A percentile compares a stretch with the other conserved stretches of the same genome.
Evolutionary conservation across 1,284 basidiomycete genomes (phyloP).

Genomic region (Ganoderma meredithae): DNA sequence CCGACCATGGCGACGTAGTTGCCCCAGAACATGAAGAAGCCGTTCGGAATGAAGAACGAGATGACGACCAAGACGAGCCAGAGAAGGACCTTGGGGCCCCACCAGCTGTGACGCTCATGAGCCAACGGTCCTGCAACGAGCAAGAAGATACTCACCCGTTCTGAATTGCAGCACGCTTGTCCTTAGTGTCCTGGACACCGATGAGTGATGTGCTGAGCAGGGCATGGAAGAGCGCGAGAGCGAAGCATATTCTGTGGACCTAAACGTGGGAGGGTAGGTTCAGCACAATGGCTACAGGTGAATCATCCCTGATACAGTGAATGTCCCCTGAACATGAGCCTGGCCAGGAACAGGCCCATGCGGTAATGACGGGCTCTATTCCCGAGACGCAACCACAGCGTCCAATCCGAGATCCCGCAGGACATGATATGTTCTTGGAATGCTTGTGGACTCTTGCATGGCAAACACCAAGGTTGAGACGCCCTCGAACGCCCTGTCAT

Average conservation of each 20-base stretch:
- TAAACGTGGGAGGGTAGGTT: constrained; percentile 39
- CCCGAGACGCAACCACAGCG: too few species aligned
- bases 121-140: neutral
- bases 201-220: constrained; percentile 83
- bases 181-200: constrained; percentile 89
- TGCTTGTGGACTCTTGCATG: too few species aligned
- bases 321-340: neutral
- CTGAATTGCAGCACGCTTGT: constrained; percentile 93
- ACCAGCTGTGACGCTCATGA: constrained; percentile 73
- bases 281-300: neutral
- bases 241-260: constrained; percentile 98
- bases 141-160: constrained; percentile 77
- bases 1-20: constrained; percentile 93
- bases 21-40: constrained; percentile 96
- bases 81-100: constrained; percentile 94
- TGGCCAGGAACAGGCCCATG: neutral
- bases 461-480: too few species aligned
- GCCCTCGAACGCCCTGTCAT: too few species aligned
- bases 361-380: too few species aligned
- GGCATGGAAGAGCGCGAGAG: constrained; percentile 89
- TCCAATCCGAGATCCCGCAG: too few species aligned
- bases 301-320: too few species aligned
- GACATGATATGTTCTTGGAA: too few species aligned
- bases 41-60: constrained; percentile 94
- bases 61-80: constrained; percentile 83